A percentile compares a stretch with the other conserved stretches of the same genome.
Evolutionary conservation across 2,329 filamentous ascomycete genomes (phyloP).

Genomic region (Cadophora luteo-olivacea): DNA sequence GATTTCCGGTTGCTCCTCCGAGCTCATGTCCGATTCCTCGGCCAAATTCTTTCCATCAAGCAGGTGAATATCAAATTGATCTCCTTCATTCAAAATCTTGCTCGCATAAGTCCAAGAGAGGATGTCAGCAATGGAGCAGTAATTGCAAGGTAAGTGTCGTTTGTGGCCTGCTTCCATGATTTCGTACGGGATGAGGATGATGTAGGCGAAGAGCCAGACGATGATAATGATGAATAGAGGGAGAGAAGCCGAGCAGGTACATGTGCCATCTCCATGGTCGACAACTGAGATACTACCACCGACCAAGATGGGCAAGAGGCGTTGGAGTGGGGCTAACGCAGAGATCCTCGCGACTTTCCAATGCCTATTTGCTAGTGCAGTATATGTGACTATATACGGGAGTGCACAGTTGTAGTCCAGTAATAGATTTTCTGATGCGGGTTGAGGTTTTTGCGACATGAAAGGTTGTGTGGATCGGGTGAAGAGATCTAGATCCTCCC

Average conservation of each 20-base stretch:
- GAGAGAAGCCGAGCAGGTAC: neutral
- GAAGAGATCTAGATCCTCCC: slow-evolving; percentile 17
- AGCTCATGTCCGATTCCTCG: no score
- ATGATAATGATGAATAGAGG: slow-evolving; percentile 11
- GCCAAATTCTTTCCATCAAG: neutral
- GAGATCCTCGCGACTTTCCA: slow-evolving; percentile 14
- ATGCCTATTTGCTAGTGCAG: slow-evolving; percentile 9
- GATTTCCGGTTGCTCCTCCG: no score
- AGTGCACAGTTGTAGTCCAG: slow-evolving; percentile 13
- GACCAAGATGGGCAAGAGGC: neutral
- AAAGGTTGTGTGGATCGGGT: slow-evolving; percentile 13
- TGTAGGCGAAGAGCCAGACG: slow-evolving; percentile 4
- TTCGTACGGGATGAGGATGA: slow-evolving; percentile 11
- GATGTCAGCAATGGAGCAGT: slow-evolving; percentile 4
- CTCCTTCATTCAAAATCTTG: neutral
- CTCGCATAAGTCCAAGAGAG: slow-evolving; percentile 8
- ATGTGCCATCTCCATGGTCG: slow-evolving; percentile 10
- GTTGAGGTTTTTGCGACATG: neutral
- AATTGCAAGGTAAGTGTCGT: slow-evolving; percentile 3
- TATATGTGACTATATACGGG: slow-evolving; percentile 3
- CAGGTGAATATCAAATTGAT: neutral
- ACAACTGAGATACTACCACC: slow-evolving; percentile 9
- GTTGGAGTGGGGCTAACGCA: slow-evolving; percentile 9
- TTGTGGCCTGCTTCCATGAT: neutral
- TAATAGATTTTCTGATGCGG: slow-evolving; percentile 12